Base-by-base conservation (phyloP, 2,329 filamentous ascomycete genomes). In the Blumeriella jaapii region DNA sequence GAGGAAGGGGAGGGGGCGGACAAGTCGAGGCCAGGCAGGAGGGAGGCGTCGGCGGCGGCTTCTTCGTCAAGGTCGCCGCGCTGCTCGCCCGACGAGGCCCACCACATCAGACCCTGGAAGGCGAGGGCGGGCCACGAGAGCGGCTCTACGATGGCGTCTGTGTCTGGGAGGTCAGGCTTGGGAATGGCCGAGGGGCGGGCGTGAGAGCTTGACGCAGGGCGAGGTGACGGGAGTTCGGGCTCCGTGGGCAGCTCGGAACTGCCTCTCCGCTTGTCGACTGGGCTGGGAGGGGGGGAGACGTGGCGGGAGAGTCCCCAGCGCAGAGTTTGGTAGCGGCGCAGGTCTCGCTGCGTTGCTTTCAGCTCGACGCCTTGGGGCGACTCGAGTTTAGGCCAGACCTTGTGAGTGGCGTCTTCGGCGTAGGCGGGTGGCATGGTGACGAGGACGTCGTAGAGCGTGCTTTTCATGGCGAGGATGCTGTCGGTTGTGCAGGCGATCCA, bases 401-500 rank as follows among this genome's bases (percentile, higher is more conserved):
- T 77, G 46, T 71, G 66, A 16, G 67, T 63, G 6, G 70, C 70
- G 28, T 74, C 62, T 34, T 71, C 62, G 3, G 72, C 60, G 48
- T 78, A 64, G 5, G 69, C 57, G 1, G 75, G 68, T 1, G 86
- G 84, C 53, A 96, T 71, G 35, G 83, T 84, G 41, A 96, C 78
- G 24, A 95, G 70, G 49, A 95, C 69, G 55, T 98, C 91, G 67
- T 86, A 96, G 2, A 98, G 71, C 2, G 81, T 72, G 32, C 78
- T 73, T 61, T 96, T 96, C 59, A 84, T 81, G 29, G 75, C 77
- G 10, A 98, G 69, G 39, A 98, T 91, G 53, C 82, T 89, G 60
- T 98, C 91, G 2, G 89, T 96, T 3, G 89, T 95, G 58, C 87
- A 95, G 9, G 89, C 91, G 40, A 94, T 78, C 86, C 87, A 98